Percentiles rank a stretch among this genome's conserved stretches.
Evolutionary conservation across 352 stramenopile species (phyloP).

Genomic region (Saprolegnia parasitica): DNA sequence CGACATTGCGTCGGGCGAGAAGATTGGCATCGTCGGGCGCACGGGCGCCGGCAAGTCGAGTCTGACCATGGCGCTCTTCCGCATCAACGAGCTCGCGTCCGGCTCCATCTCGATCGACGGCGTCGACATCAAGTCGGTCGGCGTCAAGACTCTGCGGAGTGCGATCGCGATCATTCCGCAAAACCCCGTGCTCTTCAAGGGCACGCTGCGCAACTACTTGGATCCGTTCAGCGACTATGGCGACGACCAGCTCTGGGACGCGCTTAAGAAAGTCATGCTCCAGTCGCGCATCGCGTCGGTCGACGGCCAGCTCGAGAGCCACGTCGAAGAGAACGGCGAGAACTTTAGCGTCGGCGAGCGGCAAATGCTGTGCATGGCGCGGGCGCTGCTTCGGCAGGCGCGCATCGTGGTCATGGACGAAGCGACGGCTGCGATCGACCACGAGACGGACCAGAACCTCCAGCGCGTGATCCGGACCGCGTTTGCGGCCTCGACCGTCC

Average conservation of each 20-base stretch:
- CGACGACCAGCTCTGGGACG: slow-evolving; percentile 56
- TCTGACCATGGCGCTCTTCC: slow-evolving; percentile 76
- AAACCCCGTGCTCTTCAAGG: slow-evolving; percentile 82
- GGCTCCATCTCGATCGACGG: slow-evolving; percentile 77
- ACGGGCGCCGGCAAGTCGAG: slow-evolving; percentile 74
- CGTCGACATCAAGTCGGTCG: slow-evolving; percentile 52
- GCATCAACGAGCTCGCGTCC: slow-evolving; percentile 61
- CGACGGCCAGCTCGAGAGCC: slow-evolving; percentile 53
- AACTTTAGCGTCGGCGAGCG: slow-evolving; percentile 94
- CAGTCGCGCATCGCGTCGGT: slow-evolving; percentile 58
- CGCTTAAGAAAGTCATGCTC: slow-evolving; percentile 46
- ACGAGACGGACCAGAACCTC: slow-evolving; percentile 70
- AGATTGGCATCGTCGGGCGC: slow-evolving; percentile 70
- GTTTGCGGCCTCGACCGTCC: slow-evolving; percentile 90
- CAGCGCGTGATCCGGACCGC: slow-evolving; percentile 75
- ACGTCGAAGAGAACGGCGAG: slow-evolving; percentile 81
- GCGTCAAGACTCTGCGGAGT: slow-evolving; percentile 60
- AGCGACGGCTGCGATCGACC: slow-evolving; percentile 68
- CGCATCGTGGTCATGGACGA: slow-evolving; percentile 82
- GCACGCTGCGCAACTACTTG: slow-evolving; percentile 65
- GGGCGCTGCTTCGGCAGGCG: slow-evolving; percentile 88
- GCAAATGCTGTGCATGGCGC: slow-evolving; percentile 94
- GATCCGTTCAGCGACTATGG: slow-evolving; percentile 67
- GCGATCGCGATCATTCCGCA: slow-evolving; percentile 69
- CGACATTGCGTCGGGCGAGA: slow-evolving; percentile 47